These are phyloP conservation scores for Corymbia calophylla DNA, from an alignment of 441 rosid species.

Conservation along the genomic window DNA sequence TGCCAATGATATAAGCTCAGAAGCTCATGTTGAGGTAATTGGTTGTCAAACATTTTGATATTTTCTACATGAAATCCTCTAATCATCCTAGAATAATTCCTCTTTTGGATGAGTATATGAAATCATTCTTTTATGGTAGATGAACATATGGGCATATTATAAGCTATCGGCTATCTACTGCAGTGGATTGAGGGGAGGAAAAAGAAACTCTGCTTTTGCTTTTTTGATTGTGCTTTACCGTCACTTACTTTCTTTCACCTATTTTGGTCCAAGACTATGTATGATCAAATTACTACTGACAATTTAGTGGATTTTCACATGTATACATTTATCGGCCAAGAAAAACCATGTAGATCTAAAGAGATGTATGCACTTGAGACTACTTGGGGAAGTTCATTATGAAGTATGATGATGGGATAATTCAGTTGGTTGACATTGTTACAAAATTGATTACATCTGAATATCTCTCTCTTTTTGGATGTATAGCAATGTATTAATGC, in stretches of 20 bases:
- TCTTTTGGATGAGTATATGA: neutral
- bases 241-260: neutral
- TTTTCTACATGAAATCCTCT: neutral
- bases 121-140: neutral
- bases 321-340: neutral
- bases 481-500: neutral
- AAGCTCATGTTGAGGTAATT: conserved; percentile 86
- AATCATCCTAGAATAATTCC: neutral
- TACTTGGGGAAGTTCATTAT: neutral
- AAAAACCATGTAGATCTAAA: neutral
- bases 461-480: neutral
- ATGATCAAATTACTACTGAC: neutral
- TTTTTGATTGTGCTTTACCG: neutral
- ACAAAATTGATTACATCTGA: neutral
- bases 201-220: neutral
- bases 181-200: neutral
- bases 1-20: conserved; percentile 96
- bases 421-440: neutral
- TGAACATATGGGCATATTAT: neutral
- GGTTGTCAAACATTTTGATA: neutral
- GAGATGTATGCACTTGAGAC: neutral
- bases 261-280: neutral
- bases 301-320: neutral
- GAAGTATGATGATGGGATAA: neutral
- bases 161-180: neutral